These are phyloP conservation scores for Auxenochlorella pyrenoidosa DNA, from an alignment of 139 green algal genomes.

Conservation along the genomic window DNA sequence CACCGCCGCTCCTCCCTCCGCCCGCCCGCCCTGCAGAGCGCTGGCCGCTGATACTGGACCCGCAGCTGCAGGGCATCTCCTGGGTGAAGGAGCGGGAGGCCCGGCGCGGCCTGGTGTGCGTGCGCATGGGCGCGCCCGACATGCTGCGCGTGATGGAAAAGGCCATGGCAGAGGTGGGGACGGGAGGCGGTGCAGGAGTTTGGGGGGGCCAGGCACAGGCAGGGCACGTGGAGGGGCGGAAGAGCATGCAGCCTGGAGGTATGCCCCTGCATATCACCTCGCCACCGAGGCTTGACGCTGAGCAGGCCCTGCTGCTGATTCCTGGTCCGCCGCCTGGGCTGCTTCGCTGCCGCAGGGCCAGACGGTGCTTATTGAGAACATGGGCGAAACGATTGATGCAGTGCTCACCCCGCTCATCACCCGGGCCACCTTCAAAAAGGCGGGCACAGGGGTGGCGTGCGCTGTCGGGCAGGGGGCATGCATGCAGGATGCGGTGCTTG, in stretches of 20 bases:
- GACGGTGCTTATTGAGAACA: conserved; percentile 90
- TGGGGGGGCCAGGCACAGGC: neutral
- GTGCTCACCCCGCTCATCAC: conserved; percentile 88
- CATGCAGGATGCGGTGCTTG: too few relatives aligned
- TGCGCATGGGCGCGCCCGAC: conserved; percentile 84
- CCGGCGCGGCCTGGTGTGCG: conserved; percentile 73
- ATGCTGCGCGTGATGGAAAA: conserved; percentile 58
- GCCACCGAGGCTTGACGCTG: neutral
- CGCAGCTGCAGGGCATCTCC: conserved; percentile 88
- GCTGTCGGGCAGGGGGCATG: too few relatives aligned
- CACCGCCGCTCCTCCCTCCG: neutral
- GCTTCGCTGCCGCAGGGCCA: conserved; percentile 64
- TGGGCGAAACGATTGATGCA: conserved; percentile 81
- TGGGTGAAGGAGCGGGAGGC: conserved; percentile 87
- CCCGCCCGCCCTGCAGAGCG: conserved; percentile 43
- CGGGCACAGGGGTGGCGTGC: neutral
- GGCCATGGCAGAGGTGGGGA: neutral
- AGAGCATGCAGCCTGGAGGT: neutral
- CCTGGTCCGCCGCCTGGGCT: conserved; percentile 46
- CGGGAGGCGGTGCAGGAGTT: too few relatives aligned
- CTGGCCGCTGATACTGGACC: conserved; percentile 94
- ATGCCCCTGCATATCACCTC: neutral
- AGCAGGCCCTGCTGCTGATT: conserved; percentile 24
- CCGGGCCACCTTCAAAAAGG: conserved; percentile 52
- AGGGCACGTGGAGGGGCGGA: too few relatives aligned